Conservation (phyloP, 768 basidiomycete genomes). For the Suillus paluster region DNA sequence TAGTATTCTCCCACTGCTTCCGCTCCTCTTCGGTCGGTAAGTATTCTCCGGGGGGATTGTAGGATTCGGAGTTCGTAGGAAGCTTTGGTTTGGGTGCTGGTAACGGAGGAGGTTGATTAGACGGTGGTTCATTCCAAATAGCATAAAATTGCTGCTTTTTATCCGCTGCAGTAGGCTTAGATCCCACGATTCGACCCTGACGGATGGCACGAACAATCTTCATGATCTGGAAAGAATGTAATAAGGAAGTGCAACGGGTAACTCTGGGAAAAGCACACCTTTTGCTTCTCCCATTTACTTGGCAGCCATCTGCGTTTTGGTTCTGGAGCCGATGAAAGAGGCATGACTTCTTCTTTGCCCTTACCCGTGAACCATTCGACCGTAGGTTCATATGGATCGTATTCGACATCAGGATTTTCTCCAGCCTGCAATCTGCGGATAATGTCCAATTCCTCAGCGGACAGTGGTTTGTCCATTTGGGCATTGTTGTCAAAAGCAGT, state of each 20-base stretch:
- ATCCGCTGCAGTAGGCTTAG: conserved; percentile 78
- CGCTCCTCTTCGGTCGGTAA: conserved; percentile 84
- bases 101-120: conserved; percentile 80
- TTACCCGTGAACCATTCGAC: conserved; percentile 98
- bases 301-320: conserved; percentile 97
- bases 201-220: conserved; percentile 99
- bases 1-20: conserved; percentile 79
- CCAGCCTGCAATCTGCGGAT: conserved; percentile 88
- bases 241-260: conserved; percentile 11
- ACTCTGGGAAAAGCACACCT: conserved; percentile 52
- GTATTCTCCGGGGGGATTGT: conserved; percentile 98
- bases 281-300: conserved; percentile 99
- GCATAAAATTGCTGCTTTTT: conserved; percentile 75
- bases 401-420: conserved; percentile 89
- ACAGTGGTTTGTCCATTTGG: conserved; percentile 85
- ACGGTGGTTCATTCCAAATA: conserved; percentile 86
- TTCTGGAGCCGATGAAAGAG: conserved; percentile 87
- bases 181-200: conserved; percentile 90
- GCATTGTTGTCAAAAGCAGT: conserved; percentile 89
- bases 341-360: conserved; percentile 95
- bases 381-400: conserved; percentile 93
- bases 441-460: conserved; percentile 91
- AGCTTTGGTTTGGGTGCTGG: conserved; percentile 91
- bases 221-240: conserved; percentile 72
- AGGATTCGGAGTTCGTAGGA: conserved; percentile 95